A percentile compares a stretch with the other conserved stretches of the same genome.
phyloP scores from a whole-genome alignment of 179 eudicot species.

The Camellia oleifera region DNA sequence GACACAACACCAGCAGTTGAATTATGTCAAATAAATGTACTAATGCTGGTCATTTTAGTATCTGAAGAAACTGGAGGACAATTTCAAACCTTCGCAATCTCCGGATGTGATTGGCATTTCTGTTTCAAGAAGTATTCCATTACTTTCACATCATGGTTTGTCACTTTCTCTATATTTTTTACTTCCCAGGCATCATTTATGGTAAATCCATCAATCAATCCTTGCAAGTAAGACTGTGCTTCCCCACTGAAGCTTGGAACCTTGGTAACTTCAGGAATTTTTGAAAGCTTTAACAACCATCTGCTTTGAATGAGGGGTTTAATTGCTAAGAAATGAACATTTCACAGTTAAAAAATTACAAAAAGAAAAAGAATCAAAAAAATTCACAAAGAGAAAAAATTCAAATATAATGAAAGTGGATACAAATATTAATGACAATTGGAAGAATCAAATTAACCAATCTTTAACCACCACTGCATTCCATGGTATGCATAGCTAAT shows the following conservation, averaged over 20 bases:
- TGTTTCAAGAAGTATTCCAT: conserved; percentile 93
- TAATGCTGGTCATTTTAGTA: background rate
- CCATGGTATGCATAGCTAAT: no score
- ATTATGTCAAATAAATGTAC: no score
- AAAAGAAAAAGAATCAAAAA: no score
- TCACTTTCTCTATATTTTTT: conserved; percentile 78
- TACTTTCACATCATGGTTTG: conserved; percentile 97
- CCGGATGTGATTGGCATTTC: conserved; percentile 72
- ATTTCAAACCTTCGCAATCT: conserved; percentile 67
- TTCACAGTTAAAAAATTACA: no score
- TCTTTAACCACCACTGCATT: no score
- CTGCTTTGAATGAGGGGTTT: no score
- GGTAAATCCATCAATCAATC: conserved; percentile 61
- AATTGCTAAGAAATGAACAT: no score
- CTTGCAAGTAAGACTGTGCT: conserved; percentile 54
- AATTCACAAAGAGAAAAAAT: no score
- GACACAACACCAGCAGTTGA: background rate
- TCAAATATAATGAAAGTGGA: no score
- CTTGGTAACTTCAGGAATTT: conserved; percentile 70
- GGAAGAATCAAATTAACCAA: no score
- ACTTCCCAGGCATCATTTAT: conserved; percentile 74
- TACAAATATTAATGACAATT: no score
- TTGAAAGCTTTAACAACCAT: conserved; percentile 22
- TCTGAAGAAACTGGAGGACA: background rate
- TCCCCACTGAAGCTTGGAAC: conserved; percentile 75